These are phyloP conservation scores for Eragrostis tef DNA, from an alignment of 202 grass and related monocot genomes.

Conservation along the genomic window DNA sequence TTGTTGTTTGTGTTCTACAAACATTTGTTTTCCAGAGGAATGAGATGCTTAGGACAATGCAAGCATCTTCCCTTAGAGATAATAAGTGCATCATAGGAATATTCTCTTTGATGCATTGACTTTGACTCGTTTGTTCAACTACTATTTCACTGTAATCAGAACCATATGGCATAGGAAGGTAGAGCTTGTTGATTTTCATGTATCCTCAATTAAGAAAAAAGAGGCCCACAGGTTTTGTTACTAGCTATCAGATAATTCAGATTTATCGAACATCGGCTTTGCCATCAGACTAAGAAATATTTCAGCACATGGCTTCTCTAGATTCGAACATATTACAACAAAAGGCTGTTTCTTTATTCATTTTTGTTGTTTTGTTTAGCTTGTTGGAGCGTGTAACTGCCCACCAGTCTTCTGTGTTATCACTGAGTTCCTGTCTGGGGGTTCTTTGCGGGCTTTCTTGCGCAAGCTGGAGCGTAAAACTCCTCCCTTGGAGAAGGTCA, in stretches of 20 bases:
- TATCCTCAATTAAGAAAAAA: neutral
- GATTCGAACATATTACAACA: neutral
- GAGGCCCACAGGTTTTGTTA: neutral
- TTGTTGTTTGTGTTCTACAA: constrained; percentile 19
- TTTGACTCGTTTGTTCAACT: constrained; percentile 32
- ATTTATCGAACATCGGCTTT: neutral
- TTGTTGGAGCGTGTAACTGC: constrained; percentile 76
- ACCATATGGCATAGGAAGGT: constrained; percentile 10
- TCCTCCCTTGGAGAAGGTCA: constrained; percentile 66
- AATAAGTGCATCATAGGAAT: constrained; percentile 10
- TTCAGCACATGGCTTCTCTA: constrained; percentile 13
- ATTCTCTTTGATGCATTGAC: constrained; percentile 21
- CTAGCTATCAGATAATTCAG: neutral
- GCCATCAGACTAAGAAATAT: neutral
- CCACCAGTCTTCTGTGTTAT: constrained; percentile 90
- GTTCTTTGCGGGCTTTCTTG: constrained; percentile 81
- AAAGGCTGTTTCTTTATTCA: constrained; percentile 19
- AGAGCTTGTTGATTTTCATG: neutral
- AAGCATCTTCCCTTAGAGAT: constrained; percentile 22
- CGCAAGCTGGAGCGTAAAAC: constrained; percentile 67
- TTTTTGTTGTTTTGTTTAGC: constrained; percentile 60
- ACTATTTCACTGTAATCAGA: constrained; percentile 33
- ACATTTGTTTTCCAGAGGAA: neutral
- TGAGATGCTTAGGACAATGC: neutral
- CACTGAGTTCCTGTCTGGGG: constrained; percentile 81